These are phyloP conservation scores for Taiozyma sp. DNA, from an alignment of 1,139 yeast genomes.

Conservation along the genomic window DNA sequence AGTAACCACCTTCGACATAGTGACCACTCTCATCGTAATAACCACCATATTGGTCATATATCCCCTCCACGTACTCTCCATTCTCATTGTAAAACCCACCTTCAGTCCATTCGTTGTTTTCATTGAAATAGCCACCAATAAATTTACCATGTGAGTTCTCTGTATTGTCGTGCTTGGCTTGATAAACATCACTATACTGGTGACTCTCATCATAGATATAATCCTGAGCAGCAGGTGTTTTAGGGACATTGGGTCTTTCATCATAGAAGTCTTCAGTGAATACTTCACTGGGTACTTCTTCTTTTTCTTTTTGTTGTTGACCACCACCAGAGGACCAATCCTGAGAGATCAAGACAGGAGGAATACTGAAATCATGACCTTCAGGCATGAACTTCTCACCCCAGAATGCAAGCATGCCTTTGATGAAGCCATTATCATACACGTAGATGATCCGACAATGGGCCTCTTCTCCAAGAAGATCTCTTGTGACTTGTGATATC, in stretches of 20 bases:
- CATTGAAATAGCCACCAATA: not conserved
- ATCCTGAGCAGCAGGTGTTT: not conserved
- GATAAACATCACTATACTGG: not conserved
- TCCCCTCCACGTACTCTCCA: not conserved
- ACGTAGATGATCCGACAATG: slow-evolving; percentile 46
- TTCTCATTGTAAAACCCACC: not conserved
- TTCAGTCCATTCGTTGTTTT: not conserved
- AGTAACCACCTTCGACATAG: not conserved
- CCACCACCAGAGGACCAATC: not conserved
- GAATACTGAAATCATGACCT: slow-evolving; percentile 4
- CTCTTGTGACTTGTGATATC: slow-evolving; percentile 41
- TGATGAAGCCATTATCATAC: slow-evolving; percentile 37
- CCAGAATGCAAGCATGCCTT: slow-evolving; percentile 60
- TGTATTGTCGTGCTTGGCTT: not conserved
- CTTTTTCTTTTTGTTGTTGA: not conserved
- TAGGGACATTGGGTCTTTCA: not conserved
- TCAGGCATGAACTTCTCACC: slow-evolving; percentile 34
- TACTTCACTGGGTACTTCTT: not conserved
- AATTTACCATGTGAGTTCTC: not conserved
- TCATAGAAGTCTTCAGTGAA: slow-evolving; percentile 3
- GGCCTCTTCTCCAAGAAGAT: slow-evolving; percentile 40
- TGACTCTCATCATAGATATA: not conserved
- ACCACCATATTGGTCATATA: not conserved
- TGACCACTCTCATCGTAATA: not conserved
- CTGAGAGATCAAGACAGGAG: not conserved